Base-by-base conservation (phyloP, 73 alveolate species). In the Symbiodinium natans region DNA sequence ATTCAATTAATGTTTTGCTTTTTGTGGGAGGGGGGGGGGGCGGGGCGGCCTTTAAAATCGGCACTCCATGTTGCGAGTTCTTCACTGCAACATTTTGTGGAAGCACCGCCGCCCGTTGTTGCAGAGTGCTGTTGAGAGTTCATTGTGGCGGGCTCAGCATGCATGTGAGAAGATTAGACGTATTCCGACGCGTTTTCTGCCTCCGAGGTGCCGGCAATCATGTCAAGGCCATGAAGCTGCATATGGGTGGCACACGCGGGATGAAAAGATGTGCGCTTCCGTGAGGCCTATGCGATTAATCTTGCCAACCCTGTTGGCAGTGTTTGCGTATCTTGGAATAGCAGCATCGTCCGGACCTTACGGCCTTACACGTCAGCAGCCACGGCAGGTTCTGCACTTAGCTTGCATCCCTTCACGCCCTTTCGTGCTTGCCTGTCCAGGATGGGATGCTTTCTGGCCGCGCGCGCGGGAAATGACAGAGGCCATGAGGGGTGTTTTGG, bases 261-360 rank as follows among this genome's bases (percentile, higher is more conserved):
- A 13, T 46, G 59, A 6, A 46, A 46, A 46, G 13, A 9, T 46
- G 59, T 46, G 59, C 21, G 13, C 21, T 46, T 31, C 38, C 29
- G 36, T 63, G 80, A 63, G 80, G 80, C 80, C 80, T 63, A 9
- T 63, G 80, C 80, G 80, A 63, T 63, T 63, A 36, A 63, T 63
- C 27, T 29, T 63, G 80, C 80, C 80, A 63, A 63, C 40, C 80
- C 33, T 63, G 40, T 63, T 63, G 80, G 80, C 80, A 2, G 80
- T 29, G 29, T 31, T 36, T 63, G 1, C 27, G 80, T 63, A 63
- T 63, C 80, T 63, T 63, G 80, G 80, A 63, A n/a, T 63, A 13
- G 36, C 80, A 1, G 27, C 17, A 36, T n/a, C 80, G 80, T 27
- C 80, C 36, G 38, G 36, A 29, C 33, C 80, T 63, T 36, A 63